A percentile compares a stretch with the other conserved stretches of the same genome.
These are phyloP conservation scores for Cyberlindnera mrakii DNA, from an alignment of 805 yeast species.

Conservation along the genomic window DNA sequence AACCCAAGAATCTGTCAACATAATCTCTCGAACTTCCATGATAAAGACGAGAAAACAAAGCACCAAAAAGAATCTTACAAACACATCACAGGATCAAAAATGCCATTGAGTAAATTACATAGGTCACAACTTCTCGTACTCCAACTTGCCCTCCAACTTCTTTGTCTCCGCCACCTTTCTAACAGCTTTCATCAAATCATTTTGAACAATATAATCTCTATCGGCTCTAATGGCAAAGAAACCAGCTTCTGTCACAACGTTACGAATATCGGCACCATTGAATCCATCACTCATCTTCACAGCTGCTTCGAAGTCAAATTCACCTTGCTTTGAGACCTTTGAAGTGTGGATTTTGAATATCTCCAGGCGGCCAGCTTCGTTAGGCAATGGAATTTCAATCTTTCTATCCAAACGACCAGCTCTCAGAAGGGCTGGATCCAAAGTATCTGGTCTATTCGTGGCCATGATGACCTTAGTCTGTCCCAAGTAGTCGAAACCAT, in stretches of 20 bases:
- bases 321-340: constrained; percentile 84
- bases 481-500: constrained; percentile 94
- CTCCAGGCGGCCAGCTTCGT: constrained; percentile 92
- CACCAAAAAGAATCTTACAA: not conserved
- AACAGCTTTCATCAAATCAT: constrained; percentile 95
- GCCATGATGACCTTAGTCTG: constrained; percentile 98
- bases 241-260: constrained; percentile 97
- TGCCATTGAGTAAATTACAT: not conserved
- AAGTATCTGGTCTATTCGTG: constrained; percentile 96
- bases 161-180: constrained; percentile 95
- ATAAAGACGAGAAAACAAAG: no score
- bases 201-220: constrained; percentile 88
- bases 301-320: constrained; percentile 93
- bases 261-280: constrained; percentile 97
- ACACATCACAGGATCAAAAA: not conserved
- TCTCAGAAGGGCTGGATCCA: constrained; percentile 94
- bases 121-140: constrained; percentile 77
- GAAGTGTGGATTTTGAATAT: constrained; percentile 90
- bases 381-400: constrained; percentile 91
- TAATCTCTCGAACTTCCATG: no score
- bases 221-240: constrained; percentile 97
- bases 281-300: constrained; percentile 99
- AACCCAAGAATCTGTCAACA: no score
- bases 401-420: constrained; percentile 97
- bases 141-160: constrained; percentile 93